phyloP scores from a whole-genome alignment of 2,329 filamentous ascomycete genomes.

The Pestalotiopsis sp. region DNA sequence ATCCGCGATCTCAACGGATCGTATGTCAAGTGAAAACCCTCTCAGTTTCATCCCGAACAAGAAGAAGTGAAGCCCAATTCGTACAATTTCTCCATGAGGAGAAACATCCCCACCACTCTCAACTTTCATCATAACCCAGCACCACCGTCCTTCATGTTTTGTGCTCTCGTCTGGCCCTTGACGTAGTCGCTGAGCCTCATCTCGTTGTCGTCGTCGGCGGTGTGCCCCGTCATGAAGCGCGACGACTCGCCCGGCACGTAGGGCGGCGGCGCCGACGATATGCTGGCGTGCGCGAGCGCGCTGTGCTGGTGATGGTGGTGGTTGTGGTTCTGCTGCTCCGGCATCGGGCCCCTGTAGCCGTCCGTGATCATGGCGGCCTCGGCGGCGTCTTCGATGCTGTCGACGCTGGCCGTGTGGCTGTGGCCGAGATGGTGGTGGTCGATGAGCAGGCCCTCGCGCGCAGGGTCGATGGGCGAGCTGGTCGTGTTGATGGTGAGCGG shows the following conservation, averaged over 20 bases:
- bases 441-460: conserved; percentile 20
- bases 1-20: neutral
- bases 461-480: conserved; percentile 2
- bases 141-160: conserved; percentile 36
- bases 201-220: conserved; percentile 34
- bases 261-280: conserved; percentile 30
- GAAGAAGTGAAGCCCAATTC: conserved; percentile 62
- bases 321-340: neutral
- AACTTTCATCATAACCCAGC: conserved; percentile 3
- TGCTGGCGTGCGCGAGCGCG: conserved; percentile 13
- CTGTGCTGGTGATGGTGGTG: neutral
- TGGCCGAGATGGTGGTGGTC: conserved; percentile 9
- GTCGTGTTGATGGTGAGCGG: conserved; percentile 18
- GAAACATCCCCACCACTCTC: neutral
- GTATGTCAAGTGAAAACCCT: neutral
- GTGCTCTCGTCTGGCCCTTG: conserved; percentile 38
- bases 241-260: conserved; percentile 32
- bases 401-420: neutral
- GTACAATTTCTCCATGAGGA: conserved; percentile 64
- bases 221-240: conserved; percentile 35
- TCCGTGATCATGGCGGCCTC: conserved; percentile 34
- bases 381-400: conserved; percentile 22
- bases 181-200: conserved; percentile 39
- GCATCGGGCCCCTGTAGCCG: conserved; percentile 25
- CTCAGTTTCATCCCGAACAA: conserved; percentile 41